These are phyloP conservation scores for Danielia oregonensis DNA, from an alignment of 805 yeast genomes.

Conservation along the genomic window DNA sequence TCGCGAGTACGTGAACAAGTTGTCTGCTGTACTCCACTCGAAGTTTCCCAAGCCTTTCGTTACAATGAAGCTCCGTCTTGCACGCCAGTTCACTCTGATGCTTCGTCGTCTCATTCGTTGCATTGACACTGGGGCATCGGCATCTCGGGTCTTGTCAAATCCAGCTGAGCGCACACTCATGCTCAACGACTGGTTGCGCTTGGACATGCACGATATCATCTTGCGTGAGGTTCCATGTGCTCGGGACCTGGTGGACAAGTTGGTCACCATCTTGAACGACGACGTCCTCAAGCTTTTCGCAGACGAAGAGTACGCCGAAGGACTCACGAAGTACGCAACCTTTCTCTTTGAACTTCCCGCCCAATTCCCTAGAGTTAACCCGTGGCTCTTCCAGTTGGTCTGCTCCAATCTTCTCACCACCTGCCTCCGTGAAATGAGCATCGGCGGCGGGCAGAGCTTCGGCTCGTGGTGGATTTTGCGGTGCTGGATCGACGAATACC, in stretches of 20 bases:
- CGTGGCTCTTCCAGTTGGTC: constrained; percentile 53
- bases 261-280: constrained; percentile 30
- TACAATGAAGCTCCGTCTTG: constrained; percentile 49
- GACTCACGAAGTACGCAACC: constrained; percentile 15
- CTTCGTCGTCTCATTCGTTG: constrained; percentile 53
- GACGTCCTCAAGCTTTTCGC: constrained; percentile 32
- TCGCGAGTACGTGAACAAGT: constrained; percentile 42
- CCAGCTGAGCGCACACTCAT: constrained; percentile 44
- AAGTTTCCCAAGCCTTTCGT: constrained; percentile 50
- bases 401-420: constrained; percentile 53
- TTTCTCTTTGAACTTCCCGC: constrained; percentile 42
- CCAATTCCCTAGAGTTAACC: constrained; percentile 47
- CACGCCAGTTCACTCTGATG: constrained; percentile 50
- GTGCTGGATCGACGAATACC: constrained; percentile 75
- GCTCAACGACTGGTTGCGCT: constrained; percentile 57
- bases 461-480: constrained; percentile 74
- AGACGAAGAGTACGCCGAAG: constrained; percentile 16
- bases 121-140: constrained; percentile 50
- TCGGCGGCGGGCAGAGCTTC: constrained; percentile 56
- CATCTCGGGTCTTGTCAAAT: constrained; percentile 43
- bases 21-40: constrained; percentile 33
- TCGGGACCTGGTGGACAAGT: constrained; percentile 23
- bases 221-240: constrained; percentile 52
- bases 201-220: constrained; percentile 45
- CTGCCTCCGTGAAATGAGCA: constrained; percentile 58